Base-by-base conservation (phyloP, 2,329 filamentous ascomycete species). In the Pezicula carpinea region DNA sequence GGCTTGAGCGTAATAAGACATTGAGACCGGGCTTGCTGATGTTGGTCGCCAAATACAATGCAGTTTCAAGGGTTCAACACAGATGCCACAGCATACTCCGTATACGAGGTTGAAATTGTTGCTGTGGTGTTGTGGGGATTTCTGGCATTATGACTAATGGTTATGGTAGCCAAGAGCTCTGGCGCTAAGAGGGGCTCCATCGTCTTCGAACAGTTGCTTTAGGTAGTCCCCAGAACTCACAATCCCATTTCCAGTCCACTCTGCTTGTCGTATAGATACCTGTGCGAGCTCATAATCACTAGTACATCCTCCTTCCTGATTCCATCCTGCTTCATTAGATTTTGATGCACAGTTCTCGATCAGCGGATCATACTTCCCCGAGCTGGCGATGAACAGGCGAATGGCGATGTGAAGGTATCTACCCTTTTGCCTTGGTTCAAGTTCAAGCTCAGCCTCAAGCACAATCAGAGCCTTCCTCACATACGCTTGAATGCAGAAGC, bases 401-500 rank as follows among this genome's bases (percentile, higher is more conserved):
- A 51, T 10, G 1, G 44, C 46, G 22, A 51, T 46, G 13, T 49
- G 41, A 26, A 53, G 41, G 38, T 49, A 53, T 42, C 39, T 29
- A 29, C 39, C n/a, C 18, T 17, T 15, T 22, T 26, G 39, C 13
- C 23, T n/a, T 29, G 39, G 10, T 17, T 17, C 19, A 3, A 13
- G 17, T 40, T 14, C 18, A 15, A 36, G 34, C 11, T 15, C 43
- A 26, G 5, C 6, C 45, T 40, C 7, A 43, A 17, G 17, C 8
- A 29, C 13, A 8, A 29, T 29, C 5, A 52, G 39, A 15, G 41
- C 23, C 26, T 48, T 46, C 34, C 53, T 39, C 17, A 55, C 42
- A 5, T 50, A 36, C 4, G 43, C 43, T 32, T 55, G 53, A 21
- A 55, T 52, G 18, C 46, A 48, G 29, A 55, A 49, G 32, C 51